A percentile compares a stretch with the other conserved stretches of the same genome.
Evolutionary conservation across 768 basidiomycete species (phyloP).

Genomic region (Phylloporus sp.): DNA sequence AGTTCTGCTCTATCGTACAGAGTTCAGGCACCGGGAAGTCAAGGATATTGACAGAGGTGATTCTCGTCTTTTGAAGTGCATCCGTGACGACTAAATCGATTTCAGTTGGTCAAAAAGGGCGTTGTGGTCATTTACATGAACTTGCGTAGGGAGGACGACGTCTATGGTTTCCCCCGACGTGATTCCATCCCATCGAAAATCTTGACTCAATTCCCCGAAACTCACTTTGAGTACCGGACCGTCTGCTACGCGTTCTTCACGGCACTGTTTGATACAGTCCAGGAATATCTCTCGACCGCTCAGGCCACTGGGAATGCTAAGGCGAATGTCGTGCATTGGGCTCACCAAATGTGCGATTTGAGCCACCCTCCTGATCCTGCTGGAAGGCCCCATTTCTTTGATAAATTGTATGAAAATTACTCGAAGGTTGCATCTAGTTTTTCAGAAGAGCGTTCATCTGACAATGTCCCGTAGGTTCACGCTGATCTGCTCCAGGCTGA

Average conservation of each 20-base stretch:
- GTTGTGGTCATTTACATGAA: conserved; percentile 19
- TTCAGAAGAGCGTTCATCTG: neutral
- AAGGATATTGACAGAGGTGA: conserved; percentile 12
- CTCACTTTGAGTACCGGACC: neutral
- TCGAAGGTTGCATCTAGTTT: neutral
- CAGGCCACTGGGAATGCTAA: neutral
- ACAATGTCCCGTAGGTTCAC: neutral
- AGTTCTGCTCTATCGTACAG: conserved; percentile 7
- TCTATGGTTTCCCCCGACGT: conserved; percentile 7
- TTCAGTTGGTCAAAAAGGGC: conserved; percentile 7
- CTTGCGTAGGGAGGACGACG: conserved; percentile 2
- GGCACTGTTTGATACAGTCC: conserved; percentile 7
- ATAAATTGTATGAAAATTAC: neutral
- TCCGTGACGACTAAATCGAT: neutral
- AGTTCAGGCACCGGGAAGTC: conserved; percentile 14
- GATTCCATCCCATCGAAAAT: conserved; percentile 13
- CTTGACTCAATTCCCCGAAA: conserved; percentile 2
- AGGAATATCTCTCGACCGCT: neutral
- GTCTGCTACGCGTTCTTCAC: conserved; percentile 12
- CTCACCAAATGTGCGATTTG: conserved; percentile 2
- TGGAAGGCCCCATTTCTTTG: neutral
- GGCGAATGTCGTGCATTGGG: neutral
- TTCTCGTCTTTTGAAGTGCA: no score
- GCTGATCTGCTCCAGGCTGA: neutral
- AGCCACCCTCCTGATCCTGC: neutral